A percentile compares a stretch with the other conserved stretches of the same genome.
Conservation (phyloP, 2,329 filamentous ascomycete species). For the Fusarium temperatum region DNA sequence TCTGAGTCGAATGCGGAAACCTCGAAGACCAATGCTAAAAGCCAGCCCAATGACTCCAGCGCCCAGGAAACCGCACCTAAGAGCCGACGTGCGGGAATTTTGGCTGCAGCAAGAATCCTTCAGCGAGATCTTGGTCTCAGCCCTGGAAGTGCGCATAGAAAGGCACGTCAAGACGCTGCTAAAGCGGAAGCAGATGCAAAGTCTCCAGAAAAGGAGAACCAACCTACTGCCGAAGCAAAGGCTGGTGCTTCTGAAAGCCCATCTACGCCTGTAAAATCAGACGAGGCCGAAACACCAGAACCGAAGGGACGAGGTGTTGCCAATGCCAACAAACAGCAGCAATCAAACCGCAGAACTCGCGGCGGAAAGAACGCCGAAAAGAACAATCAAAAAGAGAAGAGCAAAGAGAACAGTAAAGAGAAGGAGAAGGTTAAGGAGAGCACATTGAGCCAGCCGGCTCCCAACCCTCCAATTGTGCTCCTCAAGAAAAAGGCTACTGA, state of each 20-base stretch:
- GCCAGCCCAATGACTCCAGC: constrained; percentile 44
- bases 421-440: constrained; percentile 40
- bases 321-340: constrained; percentile 40
- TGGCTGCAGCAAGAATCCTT: constrained; percentile 70
- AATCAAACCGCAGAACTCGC: constrained; percentile 44
- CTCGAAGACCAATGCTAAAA: constrained; percentile 53
- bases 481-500: constrained; percentile 52
- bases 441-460: constrained; percentile 24
- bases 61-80: constrained; percentile 55
- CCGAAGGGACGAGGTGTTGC: constrained; percentile 37
- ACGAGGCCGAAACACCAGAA: constrained; percentile 24
- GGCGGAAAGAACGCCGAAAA: constrained; percentile 53
- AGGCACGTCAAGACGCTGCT: constrained; percentile 66
- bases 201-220: constrained; percentile 47
- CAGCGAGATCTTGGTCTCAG: constrained; percentile 73
- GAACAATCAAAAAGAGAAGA: constrained; percentile 51
- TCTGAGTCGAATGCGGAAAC: constrained; percentile 59
- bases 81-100: constrained; percentile 67
- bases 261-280: constrained; percentile 30
- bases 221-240: constrained; percentile 14
- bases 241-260: constrained; percentile 28
- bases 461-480: constrained; percentile 51
- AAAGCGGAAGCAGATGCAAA: constrained; percentile 63
- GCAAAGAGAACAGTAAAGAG: constrained; percentile 44
- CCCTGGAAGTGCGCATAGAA: constrained; percentile 69